These are phyloP conservation scores for Setomelanomma holmii DNA, from an alignment of 2,329 filamentous ascomycete species.

Conservation along the genomic window DNA sequence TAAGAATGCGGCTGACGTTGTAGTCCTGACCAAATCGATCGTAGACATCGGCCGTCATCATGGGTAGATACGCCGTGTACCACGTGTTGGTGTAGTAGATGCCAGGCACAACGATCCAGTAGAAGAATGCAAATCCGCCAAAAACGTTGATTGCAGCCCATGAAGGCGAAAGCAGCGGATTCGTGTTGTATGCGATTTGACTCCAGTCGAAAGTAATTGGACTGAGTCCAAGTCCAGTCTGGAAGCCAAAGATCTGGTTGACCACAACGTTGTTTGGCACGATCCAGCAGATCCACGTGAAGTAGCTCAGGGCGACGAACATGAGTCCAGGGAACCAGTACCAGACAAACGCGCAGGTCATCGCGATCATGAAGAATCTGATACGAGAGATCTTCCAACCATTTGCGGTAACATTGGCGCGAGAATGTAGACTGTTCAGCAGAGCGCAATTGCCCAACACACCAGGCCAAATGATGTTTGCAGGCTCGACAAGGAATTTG, in stretches of 20 bases:
- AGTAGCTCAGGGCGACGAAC: slow-evolving; percentile 19
- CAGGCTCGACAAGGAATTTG: background rate
- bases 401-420: slow-evolving; percentile 25
- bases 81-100: slow-evolving; percentile 72
- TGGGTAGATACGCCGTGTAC: slow-evolving; percentile 62
- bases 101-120: slow-evolving; percentile 64
- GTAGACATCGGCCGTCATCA: slow-evolving; percentile 69
- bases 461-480: background rate
- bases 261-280: slow-evolving; percentile 32
- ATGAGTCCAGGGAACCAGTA: slow-evolving; percentile 37
- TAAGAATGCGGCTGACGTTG: slow-evolving; percentile 70
- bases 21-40: slow-evolving; percentile 72
- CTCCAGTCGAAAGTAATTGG: slow-evolving; percentile 39
- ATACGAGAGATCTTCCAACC: slow-evolving; percentile 34
- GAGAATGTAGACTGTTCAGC: slow-evolving; percentile 34
- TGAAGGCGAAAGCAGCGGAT: slow-evolving; percentile 28
- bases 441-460: slow-evolving; percentile 6
- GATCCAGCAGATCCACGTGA: slow-evolving; percentile 37
- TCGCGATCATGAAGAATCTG: slow-evolving; percentile 30
- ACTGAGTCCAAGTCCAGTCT: slow-evolving; percentile 26
- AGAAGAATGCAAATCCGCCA: slow-evolving; percentile 66
- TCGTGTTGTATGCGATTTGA: slow-evolving; percentile 17
- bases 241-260: slow-evolving; percentile 36
- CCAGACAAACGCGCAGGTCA: slow-evolving; percentile 27
- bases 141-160: slow-evolving; percentile 73